Evolutionary conservation across 805 yeast species (phyloP).

Genomic region (Blastobotrys peoriensis): DNA sequence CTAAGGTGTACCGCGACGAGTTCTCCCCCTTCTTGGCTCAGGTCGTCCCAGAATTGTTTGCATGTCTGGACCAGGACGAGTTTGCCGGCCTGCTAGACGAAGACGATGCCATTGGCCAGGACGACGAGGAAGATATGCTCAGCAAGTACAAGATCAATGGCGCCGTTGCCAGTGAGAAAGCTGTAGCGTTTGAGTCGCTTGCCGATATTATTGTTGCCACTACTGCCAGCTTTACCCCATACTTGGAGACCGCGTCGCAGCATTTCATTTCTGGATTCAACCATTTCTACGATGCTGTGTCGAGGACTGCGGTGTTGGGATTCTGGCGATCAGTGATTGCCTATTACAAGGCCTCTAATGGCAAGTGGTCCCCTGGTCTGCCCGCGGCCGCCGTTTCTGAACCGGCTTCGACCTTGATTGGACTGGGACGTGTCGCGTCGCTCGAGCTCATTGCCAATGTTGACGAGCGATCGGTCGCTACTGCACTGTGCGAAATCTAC

Average conservation of each 20-base stretch:
- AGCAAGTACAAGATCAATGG: slow-evolving; percentile 83
- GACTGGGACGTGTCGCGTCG: slow-evolving; percentile 62
- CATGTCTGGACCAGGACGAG: slow-evolving; percentile 82
- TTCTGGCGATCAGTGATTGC: slow-evolving; percentile 80
- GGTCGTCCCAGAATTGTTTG: slow-evolving; percentile 77
- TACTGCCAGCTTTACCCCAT: slow-evolving; percentile 70
- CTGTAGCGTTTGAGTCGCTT: slow-evolving; percentile 86
- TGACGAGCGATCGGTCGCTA: slow-evolving; percentile 76
- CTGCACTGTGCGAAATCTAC: slow-evolving; percentile 67
- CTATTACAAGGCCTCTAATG: slow-evolving; percentile 36
- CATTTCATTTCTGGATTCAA: slow-evolving; percentile 65
- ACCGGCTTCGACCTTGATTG: slow-evolving; percentile 56
- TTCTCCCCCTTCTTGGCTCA: slow-evolving; percentile 79
- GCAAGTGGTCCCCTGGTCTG: slow-evolving; percentile 31
- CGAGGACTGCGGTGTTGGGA: slow-evolving; percentile 77
- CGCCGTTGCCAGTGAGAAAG: slow-evolving; percentile 93
- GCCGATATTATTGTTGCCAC: slow-evolving; percentile 87
- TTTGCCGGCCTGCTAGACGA: slow-evolving; percentile 35
- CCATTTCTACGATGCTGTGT: slow-evolving; percentile 78
- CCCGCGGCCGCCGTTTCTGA: slow-evolving; percentile 22
- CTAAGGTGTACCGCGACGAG: slow-evolving; percentile 88
- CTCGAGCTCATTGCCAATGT: slow-evolving; percentile 64
- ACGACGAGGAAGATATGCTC: slow-evolving; percentile 55
- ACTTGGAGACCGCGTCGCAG: slow-evolving; percentile 59
- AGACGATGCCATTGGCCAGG: slow-evolving; percentile 38